phyloP scores from a whole-genome alignment of 2,329 filamentous ascomycete genomes.

The Microthyrium microscopicum region DNA sequence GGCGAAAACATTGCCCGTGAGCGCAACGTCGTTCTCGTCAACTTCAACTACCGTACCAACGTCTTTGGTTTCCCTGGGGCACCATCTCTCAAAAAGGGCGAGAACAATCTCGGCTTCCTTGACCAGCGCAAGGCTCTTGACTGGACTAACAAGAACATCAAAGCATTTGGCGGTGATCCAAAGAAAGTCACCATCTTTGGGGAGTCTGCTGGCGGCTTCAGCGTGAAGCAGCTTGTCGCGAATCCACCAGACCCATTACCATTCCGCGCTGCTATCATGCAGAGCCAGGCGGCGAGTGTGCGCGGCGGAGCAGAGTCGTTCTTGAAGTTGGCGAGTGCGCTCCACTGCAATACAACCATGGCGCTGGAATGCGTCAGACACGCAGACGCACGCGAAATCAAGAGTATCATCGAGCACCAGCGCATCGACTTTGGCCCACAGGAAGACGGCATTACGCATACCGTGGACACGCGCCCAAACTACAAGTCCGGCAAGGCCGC shows the following conservation, averaged over 20 bases:
- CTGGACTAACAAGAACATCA: slow-evolving; percentile 9
- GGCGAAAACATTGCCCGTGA: slow-evolving; percentile 18
- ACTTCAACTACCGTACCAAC: slow-evolving; percentile 19
- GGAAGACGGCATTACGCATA: slow-evolving; percentile 7
- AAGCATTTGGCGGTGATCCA: slow-evolving; percentile 6
- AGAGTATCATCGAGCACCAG: slow-evolving; percentile 6
- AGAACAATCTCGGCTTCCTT: slow-evolving; percentile 8
- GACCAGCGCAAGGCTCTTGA: slow-evolving; percentile 9
- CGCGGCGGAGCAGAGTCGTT: background rate
- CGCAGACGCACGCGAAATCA: slow-evolving; percentile 6
- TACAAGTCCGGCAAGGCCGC: slow-evolving; percentile 3
- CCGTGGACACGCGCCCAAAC: background rate
- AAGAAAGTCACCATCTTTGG: slow-evolving; percentile 9
- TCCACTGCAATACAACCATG: slow-evolving; percentile 3
- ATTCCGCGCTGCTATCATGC: slow-evolving; percentile 8
- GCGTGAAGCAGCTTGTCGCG: slow-evolving; percentile 6
- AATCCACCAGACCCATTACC: slow-evolving; percentile 2
- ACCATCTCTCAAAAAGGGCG: slow-evolving; percentile 1
- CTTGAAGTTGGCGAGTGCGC: background rate
- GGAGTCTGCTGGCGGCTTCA: slow-evolving; percentile 8
- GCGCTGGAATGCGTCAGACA: slow-evolving; percentile 4
- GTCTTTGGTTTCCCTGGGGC: slow-evolving; percentile 8
- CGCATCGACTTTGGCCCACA: slow-evolving; percentile 6
- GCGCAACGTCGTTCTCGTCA: slow-evolving; percentile 20
- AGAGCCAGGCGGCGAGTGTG: slow-evolving; percentile 2